A percentile compares a stretch with the other conserved stretches of the same genome.
phyloP scores from a whole-genome alignment of 441 rosid genomes.

The Iberis amara region DNA sequence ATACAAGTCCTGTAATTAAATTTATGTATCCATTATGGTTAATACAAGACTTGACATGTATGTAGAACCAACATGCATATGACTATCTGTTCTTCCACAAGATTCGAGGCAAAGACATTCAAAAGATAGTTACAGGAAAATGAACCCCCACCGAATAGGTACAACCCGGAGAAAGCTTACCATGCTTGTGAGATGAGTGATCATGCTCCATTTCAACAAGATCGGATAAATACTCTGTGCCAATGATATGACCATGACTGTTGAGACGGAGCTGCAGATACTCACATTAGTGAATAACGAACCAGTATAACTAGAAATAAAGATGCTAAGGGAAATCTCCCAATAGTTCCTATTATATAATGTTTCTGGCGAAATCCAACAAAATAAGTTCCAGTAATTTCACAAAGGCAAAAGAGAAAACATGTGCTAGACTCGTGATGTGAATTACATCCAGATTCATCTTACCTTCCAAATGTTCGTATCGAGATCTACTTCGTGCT shows the following conservation, averaged over 20 bases:
- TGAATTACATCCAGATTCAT: conserved; percentile 15
- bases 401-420: background rate
- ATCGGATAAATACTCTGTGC: conserved; percentile 87
- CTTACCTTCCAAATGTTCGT: conserved; percentile 96
- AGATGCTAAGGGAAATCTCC: conserved; percentile 1
- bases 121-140: background rate
- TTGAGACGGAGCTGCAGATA: conserved; percentile 84
- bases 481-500: conserved; percentile 99
- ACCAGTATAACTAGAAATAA: conserved; percentile 12
- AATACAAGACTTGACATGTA: conserved; percentile 8
- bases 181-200: conserved; percentile 54
- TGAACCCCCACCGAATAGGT: background rate
- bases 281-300: conserved; percentile 27
- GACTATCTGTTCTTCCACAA: conserved; percentile 10
- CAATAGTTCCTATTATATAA: background rate
- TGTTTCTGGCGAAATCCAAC: too few species aligned
- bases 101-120: background rate
- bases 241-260: conserved; percentile 76
- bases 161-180: conserved; percentile 31
- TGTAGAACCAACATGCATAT: background rate
- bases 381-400: background rate
- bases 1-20: background rate
- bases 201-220: conserved; percentile 85
- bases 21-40: conserved; percentile 7
- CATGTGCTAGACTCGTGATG: background rate